phyloP scores from a whole-genome alignment of 2,329 filamentous ascomycete genomes.

The Aspergillus arachidicola region DNA sequence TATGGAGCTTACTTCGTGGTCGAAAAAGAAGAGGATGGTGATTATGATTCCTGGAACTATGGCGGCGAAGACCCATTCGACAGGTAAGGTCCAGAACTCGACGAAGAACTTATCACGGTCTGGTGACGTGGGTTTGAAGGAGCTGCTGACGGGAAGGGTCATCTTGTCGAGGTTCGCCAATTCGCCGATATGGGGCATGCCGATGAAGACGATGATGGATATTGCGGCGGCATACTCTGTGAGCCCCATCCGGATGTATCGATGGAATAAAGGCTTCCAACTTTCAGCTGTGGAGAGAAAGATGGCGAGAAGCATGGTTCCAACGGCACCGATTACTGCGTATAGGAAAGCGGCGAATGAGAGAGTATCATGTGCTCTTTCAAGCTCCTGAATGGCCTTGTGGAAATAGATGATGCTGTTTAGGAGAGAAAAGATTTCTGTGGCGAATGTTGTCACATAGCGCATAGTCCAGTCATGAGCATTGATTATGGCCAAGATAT shows the following conservation, averaged over 20 bases:
- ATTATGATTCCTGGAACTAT: constrained; percentile 66
- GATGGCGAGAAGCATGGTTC: constrained; percentile 65
- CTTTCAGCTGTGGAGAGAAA: constrained; percentile 63
- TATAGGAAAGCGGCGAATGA: constrained; percentile 67
- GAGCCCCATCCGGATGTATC: constrained; percentile 63
- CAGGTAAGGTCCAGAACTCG: constrained; percentile 63
- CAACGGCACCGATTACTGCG: constrained; percentile 64
- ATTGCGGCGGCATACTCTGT: constrained; percentile 68
- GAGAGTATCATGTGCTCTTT: constrained; percentile 59
- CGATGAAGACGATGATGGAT: constrained; percentile 67
- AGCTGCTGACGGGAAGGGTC: constrained; percentile 58
- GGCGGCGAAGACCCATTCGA: constrained; percentile 63
- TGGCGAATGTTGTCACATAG: constrained; percentile 68
- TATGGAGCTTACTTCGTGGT: constrained; percentile 70
- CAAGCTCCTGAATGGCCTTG: constrained; percentile 66
- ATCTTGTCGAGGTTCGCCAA: constrained; percentile 61
- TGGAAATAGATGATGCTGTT: constrained; percentile 71
- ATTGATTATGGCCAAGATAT: constrained; percentile 65
- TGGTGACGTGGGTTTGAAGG: constrained; percentile 60
- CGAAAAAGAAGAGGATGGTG: constrained; percentile 68
- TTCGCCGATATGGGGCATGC: constrained; percentile 63
- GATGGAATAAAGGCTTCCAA: constrained; percentile 65
- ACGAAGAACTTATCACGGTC: constrained; percentile 61
- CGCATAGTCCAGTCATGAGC: constrained; percentile 72
- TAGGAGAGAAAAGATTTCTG: constrained; percentile 67